Base-by-base conservation (phyloP, 768 basidiomycete genomes). In the Hygrocybe coccinea region DNA sequence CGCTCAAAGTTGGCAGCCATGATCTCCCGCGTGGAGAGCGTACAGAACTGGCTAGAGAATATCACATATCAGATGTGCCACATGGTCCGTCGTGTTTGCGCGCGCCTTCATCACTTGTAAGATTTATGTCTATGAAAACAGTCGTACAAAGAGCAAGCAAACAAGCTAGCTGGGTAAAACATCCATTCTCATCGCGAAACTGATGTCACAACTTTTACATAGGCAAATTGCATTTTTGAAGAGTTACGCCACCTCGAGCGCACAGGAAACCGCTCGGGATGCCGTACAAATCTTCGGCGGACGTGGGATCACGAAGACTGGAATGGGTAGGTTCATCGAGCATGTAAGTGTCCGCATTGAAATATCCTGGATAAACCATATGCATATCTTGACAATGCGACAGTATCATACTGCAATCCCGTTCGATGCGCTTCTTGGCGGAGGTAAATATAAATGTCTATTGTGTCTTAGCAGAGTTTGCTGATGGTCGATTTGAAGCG, bases 51-150 rank as follows among this genome's bases (percentile, higher is more conserved):
- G 89, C 71, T 93, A n/a, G 91, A 95, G 73, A 87, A 85, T 61
- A 77, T 94, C 58, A 92, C 91, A 0, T 86, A 86, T 69, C 91
- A 93, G 69, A 91, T 92, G 89, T 83, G 79, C 69, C 85, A 89
- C 59, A 91, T 92, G 91, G 79, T 79, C 43, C 29, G 71, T 59
- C 47, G 17, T 45, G 25, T 19, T 19, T 48, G 8, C 2, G 22
- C 49, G 8, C 12, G 19, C 12, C 29, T 4, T 39, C 64, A 69
- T 71, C 17, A 24, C 64, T 54, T 43, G n/a, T 50, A 19, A 48
- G 17, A 39, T 25, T 60, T 21, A 60, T 47, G 14, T 52, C 5
- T 15, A 34, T 58, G 48, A 15, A 21, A n/a, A 4, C 56, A 74
- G 72, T 82, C 80, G 3, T 91, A 90, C 67, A 83, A 83, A 64